Evolutionary conservation across 2,329 filamentous ascomycete species (phyloP), one percentile per base, ranked within the genome.

Genomic region (Sporothrix globosa): DNA sequence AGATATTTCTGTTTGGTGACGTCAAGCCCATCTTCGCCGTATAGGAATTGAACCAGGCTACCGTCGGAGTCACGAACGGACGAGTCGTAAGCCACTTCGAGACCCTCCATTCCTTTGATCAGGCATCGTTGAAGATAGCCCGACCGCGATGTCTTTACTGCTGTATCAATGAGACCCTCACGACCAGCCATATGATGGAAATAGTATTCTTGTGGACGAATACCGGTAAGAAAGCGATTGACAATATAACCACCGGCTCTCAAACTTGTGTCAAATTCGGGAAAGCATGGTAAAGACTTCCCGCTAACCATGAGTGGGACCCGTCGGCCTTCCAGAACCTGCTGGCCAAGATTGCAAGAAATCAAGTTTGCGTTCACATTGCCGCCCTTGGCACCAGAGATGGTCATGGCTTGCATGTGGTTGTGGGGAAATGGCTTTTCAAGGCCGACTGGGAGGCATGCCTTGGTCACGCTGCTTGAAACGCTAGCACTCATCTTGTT

Each of bases 171-270:
- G 74, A 99, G 84, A 84, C 96, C 96, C 85, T 99, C 96, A 82
- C 96, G 89, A 76, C 96, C 96, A 77, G 95, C 96, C 96, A 99
- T 99, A 80, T 96, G 93, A 87, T 99, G 96, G 84, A 99, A 99
- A 80, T 95, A 99, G 80, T 97, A 99, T 79, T 99, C 96, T 77
- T 99, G 96, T 4, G 96, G 96, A 69, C 95, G 90, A 73, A 99
- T 96, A 72, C 96, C 96, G 30, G 96, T 99, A 85, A 99, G 91
- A 87, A 99, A 99, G 79, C 96, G 93, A 77, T 96, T 93, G 66
- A 92, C 91, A 74, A 99, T 92, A 81, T 97, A 99, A 21, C 96
- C 96, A 76, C 94, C 94, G 67, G 96, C 96, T 75, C 93, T 87
- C 7, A 97, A 87, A 74, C 93, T 89, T 0, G 94, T 95, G 75